Conservation (phyloP, 148 eudicot genomes). For the Dianthus caryophyllus region DNA sequence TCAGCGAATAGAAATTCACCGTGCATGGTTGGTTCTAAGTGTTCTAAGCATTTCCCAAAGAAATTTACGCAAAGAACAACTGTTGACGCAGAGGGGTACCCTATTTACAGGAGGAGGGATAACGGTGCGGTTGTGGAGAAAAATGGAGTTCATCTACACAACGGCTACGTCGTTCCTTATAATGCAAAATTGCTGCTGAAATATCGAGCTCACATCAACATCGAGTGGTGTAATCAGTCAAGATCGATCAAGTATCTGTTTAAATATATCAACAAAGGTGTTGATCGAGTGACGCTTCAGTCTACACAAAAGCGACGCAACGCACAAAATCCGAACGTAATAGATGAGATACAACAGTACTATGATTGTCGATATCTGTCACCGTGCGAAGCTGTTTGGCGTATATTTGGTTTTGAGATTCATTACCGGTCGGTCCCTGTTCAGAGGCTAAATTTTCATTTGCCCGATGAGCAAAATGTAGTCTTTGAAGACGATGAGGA, state of each 20-base stretch:
- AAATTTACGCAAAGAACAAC: not conserved
- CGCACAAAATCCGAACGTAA: not conserved
- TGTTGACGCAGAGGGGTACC: conserved; percentile 6
- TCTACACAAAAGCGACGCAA: not conserved
- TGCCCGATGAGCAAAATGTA: too few species aligned
- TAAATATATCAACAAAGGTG: not conserved
- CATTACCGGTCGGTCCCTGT: not conserved
- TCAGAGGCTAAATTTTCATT: not conserved
- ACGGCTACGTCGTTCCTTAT: too few species aligned
- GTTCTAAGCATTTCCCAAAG: conserved; percentile 2
- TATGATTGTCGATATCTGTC: not conserved
- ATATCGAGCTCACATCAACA: too few species aligned
- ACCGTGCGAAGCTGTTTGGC: too few species aligned
- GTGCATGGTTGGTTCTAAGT: not conserved
- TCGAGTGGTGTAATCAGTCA: too few species aligned
- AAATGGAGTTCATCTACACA: not conserved
- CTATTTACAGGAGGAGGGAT: conserved; percentile 5
- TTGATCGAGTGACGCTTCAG: not conserved
- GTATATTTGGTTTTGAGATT: too few species aligned
- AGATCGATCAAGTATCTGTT: too few species aligned
- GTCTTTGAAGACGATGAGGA: too few species aligned
- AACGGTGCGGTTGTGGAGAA: not conserved
- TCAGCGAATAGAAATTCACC: not conserved
- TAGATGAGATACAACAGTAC: not conserved
- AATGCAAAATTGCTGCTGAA: too few species aligned